Evolutionary conservation across 805 yeast genomes (phyloP), one percentile per base, ranked within the genome.

Genomic region (Myxozyma neotropica): DNA sequence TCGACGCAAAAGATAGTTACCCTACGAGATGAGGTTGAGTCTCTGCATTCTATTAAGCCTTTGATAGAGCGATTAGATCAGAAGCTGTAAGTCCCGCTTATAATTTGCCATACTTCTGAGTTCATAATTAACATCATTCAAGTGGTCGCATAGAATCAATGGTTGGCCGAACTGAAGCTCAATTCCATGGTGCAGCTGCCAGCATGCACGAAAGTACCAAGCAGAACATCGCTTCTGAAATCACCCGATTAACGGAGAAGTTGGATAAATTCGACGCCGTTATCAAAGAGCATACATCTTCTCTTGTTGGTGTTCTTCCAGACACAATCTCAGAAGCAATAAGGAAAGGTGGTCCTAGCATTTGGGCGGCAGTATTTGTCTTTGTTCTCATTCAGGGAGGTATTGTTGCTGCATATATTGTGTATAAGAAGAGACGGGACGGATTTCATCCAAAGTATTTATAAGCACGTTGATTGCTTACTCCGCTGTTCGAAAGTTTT

Each of bases 261-360:
- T 43, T 64, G 8, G 67, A 64, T 39, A 44, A 44, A 12, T 50
- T 63, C 19, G 66, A 67, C 46, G 31, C 33, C 36, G 29, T 66
- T 7, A 61, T 71, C 15, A 59, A 57, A 27, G 72, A 71, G 46
- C 73, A 70, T 52, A 68, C 73, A 3, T 47, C 68, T 24, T 65
- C 65, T 46, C 23, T 69, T 26, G 54, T 68, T 52, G 70, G 68
- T 5, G 39, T 67, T 12, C 45, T 70, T 12, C 67, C 71, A 13
- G 70, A 67, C 39, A 61, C 70, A 2, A 60, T 70, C 44, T 53
- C 64, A 19, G 63, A 51, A 3, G 72, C 72, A 17, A 46, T 68
- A 26, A 53, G 49, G 21, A 63, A 62, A 19, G 69, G 71, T 23
- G 72, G 71, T 2, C 69, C 71, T 15, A 61, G 67, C 52, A 55